Evolutionary conservation across 306 rosid genomes (phyloP).

Genomic region (Medicago ruthenica): DNA sequence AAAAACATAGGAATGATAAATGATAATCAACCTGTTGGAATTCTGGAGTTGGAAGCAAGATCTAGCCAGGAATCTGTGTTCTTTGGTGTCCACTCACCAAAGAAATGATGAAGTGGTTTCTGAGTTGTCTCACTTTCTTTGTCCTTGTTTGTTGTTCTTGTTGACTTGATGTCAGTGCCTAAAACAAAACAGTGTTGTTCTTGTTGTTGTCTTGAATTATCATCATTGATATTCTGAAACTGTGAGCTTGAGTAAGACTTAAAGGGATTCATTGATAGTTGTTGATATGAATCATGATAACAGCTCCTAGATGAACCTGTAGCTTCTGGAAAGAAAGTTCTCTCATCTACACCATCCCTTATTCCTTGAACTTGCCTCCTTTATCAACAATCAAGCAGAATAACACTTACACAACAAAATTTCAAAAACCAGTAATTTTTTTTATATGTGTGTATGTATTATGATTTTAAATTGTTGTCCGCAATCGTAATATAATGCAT

Average conservation of each 20-base stretch:
- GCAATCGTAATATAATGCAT: background rate
- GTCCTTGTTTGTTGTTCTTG: constrained; percentile 61
- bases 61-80: constrained; percentile 95
- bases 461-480: background rate
- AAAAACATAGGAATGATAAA: background rate
- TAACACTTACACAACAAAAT: background rate
- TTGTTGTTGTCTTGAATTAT: constrained; percentile 45
- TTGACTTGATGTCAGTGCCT: constrained; percentile 90
- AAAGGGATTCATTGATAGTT: constrained; percentile 59
- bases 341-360: constrained; percentile 77
- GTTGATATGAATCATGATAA: constrained; percentile 61
- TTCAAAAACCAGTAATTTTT: background rate
- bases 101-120: constrained; percentile 93
- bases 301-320: constrained; percentile 62
- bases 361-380: constrained; percentile 70
- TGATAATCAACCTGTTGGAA: constrained; percentile 50
- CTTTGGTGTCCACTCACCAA: constrained; percentile 93
- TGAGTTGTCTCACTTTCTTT: constrained; percentile 67
- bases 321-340: constrained; percentile 83
- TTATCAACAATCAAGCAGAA: constrained; percentile 25
- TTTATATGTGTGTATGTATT: background rate
- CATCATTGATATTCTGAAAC: constrained; percentile 55
- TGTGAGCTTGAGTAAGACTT: constrained; percentile 62
- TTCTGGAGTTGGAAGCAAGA: constrained; percentile 88
- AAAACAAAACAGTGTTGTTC: constrained; percentile 77